These are phyloP conservation scores for Ganoderma lingzhi DNA, from an alignment of 1,284 basidiomycete species.

Conservation along the genomic window DNA sequence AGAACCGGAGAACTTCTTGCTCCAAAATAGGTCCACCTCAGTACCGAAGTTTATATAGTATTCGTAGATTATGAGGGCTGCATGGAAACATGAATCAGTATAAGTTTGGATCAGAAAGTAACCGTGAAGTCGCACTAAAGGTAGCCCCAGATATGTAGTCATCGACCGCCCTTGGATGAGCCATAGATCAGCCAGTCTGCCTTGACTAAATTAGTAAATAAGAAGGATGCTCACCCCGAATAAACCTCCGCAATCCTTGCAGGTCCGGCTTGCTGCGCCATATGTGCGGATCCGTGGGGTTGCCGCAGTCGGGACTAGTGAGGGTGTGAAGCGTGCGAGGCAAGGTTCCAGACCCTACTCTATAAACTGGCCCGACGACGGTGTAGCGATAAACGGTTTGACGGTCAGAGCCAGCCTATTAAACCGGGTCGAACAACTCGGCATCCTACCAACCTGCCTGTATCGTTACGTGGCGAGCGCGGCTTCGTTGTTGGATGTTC, in stretches of 20 bases:
- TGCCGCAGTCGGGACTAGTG: neutral
- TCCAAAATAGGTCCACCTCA: conserved; percentile 14
- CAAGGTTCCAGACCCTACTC: neutral
- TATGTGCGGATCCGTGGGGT: neutral
- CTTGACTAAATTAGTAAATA: neutral
- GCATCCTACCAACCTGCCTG: too few species aligned
- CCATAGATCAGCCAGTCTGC: neutral
- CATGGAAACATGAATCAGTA: neutral
- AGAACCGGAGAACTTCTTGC: neutral
- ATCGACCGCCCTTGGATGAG: neutral
- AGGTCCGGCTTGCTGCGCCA: neutral
- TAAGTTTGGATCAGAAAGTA: neutral
- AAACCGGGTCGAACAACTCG: neutral
- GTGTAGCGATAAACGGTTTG: neutral
- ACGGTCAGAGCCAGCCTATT: neutral
- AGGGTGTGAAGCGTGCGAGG: neutral
- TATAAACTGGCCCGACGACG: neutral
- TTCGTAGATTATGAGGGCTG: conserved; percentile 12
- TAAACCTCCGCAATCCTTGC: neutral
- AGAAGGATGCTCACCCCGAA: neutral
- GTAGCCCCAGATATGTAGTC: neutral
- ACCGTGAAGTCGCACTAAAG: neutral
- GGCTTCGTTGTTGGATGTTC: too few species aligned
- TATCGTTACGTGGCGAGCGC: too few species aligned
- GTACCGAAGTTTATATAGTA: conserved; percentile 10